A percentile compares a stretch with the other conserved stretches of the same genome.
Evolutionary conservation across 805 yeast genomes (phyloP).

Genomic region (Cyberlindnera euphorbiiphila): DNA sequence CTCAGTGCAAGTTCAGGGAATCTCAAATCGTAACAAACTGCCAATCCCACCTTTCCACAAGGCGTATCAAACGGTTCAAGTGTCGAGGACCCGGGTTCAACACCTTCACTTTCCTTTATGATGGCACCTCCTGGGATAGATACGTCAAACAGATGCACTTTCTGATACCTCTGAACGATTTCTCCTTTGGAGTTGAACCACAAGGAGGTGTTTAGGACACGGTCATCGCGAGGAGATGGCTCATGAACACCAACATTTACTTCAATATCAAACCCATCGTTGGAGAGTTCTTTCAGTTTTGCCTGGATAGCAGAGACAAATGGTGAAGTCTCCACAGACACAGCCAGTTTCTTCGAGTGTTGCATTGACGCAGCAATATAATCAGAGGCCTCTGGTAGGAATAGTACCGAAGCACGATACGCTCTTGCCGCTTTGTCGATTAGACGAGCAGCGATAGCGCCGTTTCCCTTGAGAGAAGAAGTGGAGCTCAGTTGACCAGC

Average conservation of each 20-base stretch:
- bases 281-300: slow-evolving; percentile 40
- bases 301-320: slow-evolving; percentile 42
- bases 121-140: slow-evolving; percentile 64
- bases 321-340: slow-evolving; percentile 37
- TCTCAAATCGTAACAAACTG: slow-evolving; percentile 82
- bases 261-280: slow-evolving; percentile 37
- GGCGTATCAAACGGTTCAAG: slow-evolving; percentile 55
- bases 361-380: slow-evolving; percentile 58
- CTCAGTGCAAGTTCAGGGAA: slow-evolving; percentile 77
- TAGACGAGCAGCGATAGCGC: slow-evolving; percentile 51
- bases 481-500: slow-evolving; percentile 86
- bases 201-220: slow-evolving; percentile 68
- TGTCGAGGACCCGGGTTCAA: slow-evolving; percentile 67
- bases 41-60: slow-evolving; percentile 62
- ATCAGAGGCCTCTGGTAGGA: slow-evolving; percentile 93
- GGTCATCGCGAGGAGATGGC: slow-evolving; percentile 44
- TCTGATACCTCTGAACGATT: slow-evolving; percentile 68
- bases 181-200: slow-evolving; percentile 68
- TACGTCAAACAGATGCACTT: slow-evolving; percentile 87
- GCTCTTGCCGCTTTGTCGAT: slow-evolving; percentile 58
- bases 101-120: slow-evolving; percentile 68
- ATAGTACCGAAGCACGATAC: slow-evolving; percentile 58
- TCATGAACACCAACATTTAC: slow-evolving; percentile 90
- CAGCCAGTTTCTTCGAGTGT: slow-evolving; percentile 58
- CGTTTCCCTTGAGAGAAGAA: slow-evolving; percentile 55